These are phyloP conservation scores for Aspergillus arachidicola DNA, from an alignment of 2,329 filamentous ascomycete species.

Conservation along the genomic window DNA sequence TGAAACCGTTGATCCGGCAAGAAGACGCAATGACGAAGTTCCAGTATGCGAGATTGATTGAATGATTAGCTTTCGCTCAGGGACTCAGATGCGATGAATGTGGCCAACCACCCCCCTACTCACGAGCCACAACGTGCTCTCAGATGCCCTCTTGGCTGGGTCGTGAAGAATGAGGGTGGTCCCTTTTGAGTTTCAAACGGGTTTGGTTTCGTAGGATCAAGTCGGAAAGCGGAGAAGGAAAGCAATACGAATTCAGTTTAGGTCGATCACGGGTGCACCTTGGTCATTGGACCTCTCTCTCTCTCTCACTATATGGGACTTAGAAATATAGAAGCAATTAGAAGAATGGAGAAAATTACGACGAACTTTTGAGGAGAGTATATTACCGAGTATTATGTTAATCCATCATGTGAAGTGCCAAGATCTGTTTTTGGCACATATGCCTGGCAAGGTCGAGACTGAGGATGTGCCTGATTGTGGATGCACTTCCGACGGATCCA, in stretches of 20 bases:
- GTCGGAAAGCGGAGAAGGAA: background rate
- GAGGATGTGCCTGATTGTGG: background rate
- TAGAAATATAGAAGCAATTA: no score
- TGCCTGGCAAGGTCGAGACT: background rate
- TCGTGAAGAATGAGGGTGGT: constrained; percentile 3
- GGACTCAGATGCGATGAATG: background rate
- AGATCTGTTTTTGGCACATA: background rate
- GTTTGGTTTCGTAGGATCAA: background rate
- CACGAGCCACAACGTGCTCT: constrained; percentile 16
- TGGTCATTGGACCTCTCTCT: no score
- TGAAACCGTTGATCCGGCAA: background rate
- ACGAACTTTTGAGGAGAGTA: no score
- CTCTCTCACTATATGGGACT: no score
- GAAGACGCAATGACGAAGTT: background rate
- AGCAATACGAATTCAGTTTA: background rate
- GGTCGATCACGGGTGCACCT: background rate
- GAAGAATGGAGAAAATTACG: no score
- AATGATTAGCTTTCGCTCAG: background rate
- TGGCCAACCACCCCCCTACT: background rate
- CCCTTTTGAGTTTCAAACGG: background rate
- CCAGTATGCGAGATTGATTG: background rate
- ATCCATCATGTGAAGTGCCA: no score
- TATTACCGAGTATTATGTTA: no score
- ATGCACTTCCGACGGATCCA: background rate
- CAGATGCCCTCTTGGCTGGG: constrained; percentile 18